Base-by-base conservation (phyloP, 139 green algal species). In the Micromonas commoda region DNA sequence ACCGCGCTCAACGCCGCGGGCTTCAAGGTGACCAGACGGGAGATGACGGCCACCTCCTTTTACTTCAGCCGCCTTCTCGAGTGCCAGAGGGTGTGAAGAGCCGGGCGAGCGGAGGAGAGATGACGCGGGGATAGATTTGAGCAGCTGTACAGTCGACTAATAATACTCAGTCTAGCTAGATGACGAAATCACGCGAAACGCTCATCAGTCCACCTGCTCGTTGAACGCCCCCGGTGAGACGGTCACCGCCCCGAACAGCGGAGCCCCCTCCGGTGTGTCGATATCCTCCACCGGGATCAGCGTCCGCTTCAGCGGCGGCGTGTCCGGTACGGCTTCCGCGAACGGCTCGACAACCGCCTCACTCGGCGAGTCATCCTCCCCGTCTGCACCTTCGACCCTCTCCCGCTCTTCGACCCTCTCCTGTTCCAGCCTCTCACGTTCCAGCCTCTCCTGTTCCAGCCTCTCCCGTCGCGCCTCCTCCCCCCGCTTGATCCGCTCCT, bases 31-130 rank as follows among this genome's bases (percentile, higher is more conserved):
- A 82, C 34, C 52, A 77, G 69, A 84, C 82, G 89, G 0, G 94
- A 99, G 85, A 97, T 99, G 96, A 99, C 95, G 0, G 89, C 92
- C 21, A 99, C 96, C 20, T 89, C 77, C 13, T 99, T 99, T 79
- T 99, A 99, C 87, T 99, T 98, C 86, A 97, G 90, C 1, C 85
- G 95, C 23, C 82, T 99, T 77, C 76, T 98, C 1, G 91, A 96
- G 63, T 82, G 81, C 29, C 64, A 80, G 29, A 29, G 74, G 20
- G 60, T 67, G 2, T 77, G 33, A 77, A 6, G 13, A 24, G 26
- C 24, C 13, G 24, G 13, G 60, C 60, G 26, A 68, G 60, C 45
- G n/a, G n/a, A n/a, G n/a, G n/a, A n/a, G n/a, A n/a, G n/a, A n/a
- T n/a, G 45, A 57, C 45, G 45, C 45, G 45, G 45, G 45, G 16